phyloP scores from a whole-genome alignment of 2,329 filamentous ascomycete genomes.

The Xenosphaeropsis pyriputrescens region DNA sequence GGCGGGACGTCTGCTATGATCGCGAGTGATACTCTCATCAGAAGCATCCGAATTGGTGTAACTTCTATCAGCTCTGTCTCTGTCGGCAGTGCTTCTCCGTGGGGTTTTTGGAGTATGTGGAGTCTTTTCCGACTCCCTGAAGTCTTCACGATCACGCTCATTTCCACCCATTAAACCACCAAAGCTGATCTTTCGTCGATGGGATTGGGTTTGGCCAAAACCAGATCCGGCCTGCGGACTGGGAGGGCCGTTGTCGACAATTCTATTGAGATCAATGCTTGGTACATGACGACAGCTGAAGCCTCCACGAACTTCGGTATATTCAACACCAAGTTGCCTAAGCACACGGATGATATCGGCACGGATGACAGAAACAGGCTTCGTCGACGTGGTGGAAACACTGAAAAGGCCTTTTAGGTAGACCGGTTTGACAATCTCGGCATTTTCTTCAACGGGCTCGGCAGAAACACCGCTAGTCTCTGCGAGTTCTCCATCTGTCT shows the following conservation, averaged over 20 bases:
- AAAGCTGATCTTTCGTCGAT: slow-evolving; percentile 73
- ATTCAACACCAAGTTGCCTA: slow-evolving; percentile 78
- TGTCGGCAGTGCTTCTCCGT: slow-evolving; percentile 24
- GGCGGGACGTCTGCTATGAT: slow-evolving; percentile 34
- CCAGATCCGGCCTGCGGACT: slow-evolving; percentile 27
- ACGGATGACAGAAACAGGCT: slow-evolving; percentile 73
- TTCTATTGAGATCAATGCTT: slow-evolving; percentile 74
- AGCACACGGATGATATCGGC: slow-evolving; percentile 83
- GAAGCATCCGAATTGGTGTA: slow-evolving; percentile 82
- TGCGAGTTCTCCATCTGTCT: slow-evolving; percentile 69
- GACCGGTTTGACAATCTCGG: slow-evolving; percentile 81
- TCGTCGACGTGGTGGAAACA: slow-evolving; percentile 89
- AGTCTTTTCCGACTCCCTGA: slow-evolving; percentile 41
- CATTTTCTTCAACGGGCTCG: slow-evolving; percentile 41
- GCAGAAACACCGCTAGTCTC: slow-evolving; percentile 45
- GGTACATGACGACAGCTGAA: slow-evolving; percentile 82
- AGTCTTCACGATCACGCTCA: slow-evolving; percentile 53
- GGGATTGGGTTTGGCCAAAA: slow-evolving; percentile 33
- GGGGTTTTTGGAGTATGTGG: slow-evolving; percentile 32
- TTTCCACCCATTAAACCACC: slow-evolving; percentile 45
- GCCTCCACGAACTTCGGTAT: slow-evolving; percentile 80
- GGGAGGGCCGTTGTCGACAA: slow-evolving; percentile 42
- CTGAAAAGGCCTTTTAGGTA: slow-evolving; percentile 95
- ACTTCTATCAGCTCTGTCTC: slow-evolving; percentile 38
- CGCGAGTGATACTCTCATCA: slow-evolving; percentile 53